These are phyloP conservation scores for Leucogyrophana mollusca DNA, from an alignment of 768 basidiomycete species.

Conservation along the genomic window DNA sequence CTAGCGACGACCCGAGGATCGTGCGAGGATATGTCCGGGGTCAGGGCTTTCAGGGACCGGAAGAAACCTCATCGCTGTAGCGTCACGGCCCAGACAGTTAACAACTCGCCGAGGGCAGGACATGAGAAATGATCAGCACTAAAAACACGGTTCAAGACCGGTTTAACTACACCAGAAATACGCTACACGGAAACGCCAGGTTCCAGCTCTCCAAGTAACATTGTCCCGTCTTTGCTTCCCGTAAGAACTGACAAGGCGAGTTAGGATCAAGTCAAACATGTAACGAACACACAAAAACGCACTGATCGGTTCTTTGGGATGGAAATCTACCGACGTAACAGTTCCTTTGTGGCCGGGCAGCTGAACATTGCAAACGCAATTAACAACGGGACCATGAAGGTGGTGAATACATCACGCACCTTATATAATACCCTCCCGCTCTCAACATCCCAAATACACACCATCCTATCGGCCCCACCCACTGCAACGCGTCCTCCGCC, in stretches of 20 bases:
- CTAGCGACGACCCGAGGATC: too few species aligned
- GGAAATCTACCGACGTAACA: slow-evolving; percentile 93
- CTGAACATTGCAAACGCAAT: slow-evolving; percentile 31
- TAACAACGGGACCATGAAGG: too few species aligned
- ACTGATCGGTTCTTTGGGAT: slow-evolving; percentile 95
- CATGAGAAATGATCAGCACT: too few species aligned
- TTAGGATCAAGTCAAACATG: too few species aligned
- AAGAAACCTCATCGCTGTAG: too few species aligned
- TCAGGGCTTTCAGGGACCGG: too few species aligned
- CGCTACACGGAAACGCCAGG: slow-evolving; percentile 13
- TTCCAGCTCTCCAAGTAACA: slow-evolving; percentile 91
- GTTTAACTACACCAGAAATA: too few species aligned
- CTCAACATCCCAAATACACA: slow-evolving; percentile 86
- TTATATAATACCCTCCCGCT: slow-evolving; percentile 76
- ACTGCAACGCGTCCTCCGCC: slow-evolving; percentile 81
- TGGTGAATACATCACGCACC: slow-evolving; percentile 37
- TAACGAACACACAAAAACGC: slow-evolving; percentile 29
- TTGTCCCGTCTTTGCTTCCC: slow-evolving; percentile 88
- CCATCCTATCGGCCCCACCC: slow-evolving; percentile 86
- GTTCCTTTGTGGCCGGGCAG: slow-evolving; percentile 97
- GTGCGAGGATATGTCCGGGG: too few species aligned
- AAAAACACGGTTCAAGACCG: too few species aligned
- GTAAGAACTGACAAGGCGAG: slow-evolving; percentile 66
- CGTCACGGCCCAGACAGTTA: too few species aligned
- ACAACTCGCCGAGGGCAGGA: too few species aligned